Evolutionary conservation across 164 flowering plant genomes (phyloP).

Genomic region (Chimonanthus salicifolius): DNA sequence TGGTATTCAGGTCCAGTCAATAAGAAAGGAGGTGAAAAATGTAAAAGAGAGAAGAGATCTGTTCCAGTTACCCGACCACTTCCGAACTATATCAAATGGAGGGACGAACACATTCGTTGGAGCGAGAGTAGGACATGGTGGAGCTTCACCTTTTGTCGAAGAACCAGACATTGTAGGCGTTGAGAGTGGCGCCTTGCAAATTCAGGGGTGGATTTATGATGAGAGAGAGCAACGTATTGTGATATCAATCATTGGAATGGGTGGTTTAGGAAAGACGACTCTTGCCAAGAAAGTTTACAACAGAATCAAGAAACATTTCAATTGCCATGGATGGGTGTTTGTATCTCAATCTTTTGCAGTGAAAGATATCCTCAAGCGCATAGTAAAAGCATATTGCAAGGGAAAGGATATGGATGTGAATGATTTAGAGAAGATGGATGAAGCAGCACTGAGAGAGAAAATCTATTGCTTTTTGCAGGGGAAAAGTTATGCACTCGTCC

Average conservation of each 20-base stretch:
- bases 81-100: background rate
- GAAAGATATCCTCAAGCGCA: background rate
- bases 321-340: background rate
- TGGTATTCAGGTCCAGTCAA: background rate
- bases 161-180: background rate
- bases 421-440: background rate
- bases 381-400: background rate
- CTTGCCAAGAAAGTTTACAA: background rate
- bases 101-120: background rate
- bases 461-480: slow-evolving; percentile 31
- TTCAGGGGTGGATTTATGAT: background rate
- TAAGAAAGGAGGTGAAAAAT: background rate
- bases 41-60: background rate
- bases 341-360: background rate
- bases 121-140: background rate
- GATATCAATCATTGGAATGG: background rate
- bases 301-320: background rate
- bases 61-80: background rate
- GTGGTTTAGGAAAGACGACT: background rate
- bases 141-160: background rate
- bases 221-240: background rate
- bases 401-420: background rate
- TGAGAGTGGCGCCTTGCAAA: background rate
- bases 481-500: slow-evolving; percentile 39
- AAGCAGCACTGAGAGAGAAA: slow-evolving; percentile 26